These are phyloP conservation scores for Chaetomiaceae sp. DNA, from an alignment of 2,329 filamentous ascomycete genomes.

Conservation along the genomic window DNA sequence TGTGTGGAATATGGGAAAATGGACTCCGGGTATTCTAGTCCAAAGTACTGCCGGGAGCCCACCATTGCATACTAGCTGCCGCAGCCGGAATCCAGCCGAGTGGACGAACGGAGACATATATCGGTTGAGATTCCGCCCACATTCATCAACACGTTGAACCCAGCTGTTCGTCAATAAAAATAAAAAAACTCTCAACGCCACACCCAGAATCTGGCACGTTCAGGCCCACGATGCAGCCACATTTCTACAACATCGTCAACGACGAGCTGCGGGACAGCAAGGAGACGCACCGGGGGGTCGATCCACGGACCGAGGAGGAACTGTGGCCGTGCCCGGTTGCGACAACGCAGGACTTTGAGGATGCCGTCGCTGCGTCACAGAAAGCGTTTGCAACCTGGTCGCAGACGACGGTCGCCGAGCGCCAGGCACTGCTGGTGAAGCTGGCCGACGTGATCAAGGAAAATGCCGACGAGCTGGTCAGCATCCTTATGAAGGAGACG, in stretches of 20 bases:
- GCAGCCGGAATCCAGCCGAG: too few relatives aligned
- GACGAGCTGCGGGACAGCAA: conserved; percentile 33
- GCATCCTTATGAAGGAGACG: conserved; percentile 42
- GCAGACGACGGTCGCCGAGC: conserved; percentile 37
- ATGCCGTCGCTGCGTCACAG: conserved; percentile 40
- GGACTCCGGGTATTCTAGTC: too few relatives aligned
- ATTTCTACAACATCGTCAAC: conserved; percentile 42
- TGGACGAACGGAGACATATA: too few relatives aligned
- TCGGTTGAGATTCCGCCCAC: too few relatives aligned
- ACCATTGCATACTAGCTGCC: too few relatives aligned
- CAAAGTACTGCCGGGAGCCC: too few relatives aligned
- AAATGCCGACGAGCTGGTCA: conserved; percentile 37
- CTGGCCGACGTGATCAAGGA: conserved; percentile 36
- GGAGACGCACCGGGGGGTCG: conserved; percentile 33
- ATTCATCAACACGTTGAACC: too few relatives aligned
- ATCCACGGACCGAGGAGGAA: conserved; percentile 39
- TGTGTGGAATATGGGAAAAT: too few relatives aligned
- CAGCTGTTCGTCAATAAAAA: too few relatives aligned
- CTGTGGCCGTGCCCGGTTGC: conserved; percentile 42
- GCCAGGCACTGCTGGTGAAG: conserved; percentile 25
- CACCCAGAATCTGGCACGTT: too few relatives aligned
- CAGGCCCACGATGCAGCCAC: conserved; percentile 21
- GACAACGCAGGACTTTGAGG: conserved; percentile 36
- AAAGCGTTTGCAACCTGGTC: conserved; percentile 43
- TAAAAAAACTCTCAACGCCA: too few relatives aligned